Base-by-base conservation (phyloP, 306 rosid species). In the Erythrophleum fordii region DNA sequence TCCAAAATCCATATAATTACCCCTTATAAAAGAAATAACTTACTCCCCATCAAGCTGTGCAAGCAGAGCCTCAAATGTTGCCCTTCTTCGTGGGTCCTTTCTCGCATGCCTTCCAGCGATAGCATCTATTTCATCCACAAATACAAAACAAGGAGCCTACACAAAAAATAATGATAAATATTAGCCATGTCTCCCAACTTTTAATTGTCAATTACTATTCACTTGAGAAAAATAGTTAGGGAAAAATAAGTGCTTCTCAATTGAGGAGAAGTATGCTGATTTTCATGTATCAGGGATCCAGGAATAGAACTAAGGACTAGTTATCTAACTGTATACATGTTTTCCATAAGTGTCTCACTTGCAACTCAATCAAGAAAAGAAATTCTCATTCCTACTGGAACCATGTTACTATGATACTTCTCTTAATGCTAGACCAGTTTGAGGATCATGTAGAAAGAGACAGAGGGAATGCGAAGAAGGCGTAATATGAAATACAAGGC, bases 91-190 rank as follows among this genome's bases (percentile, higher is more conserved):
- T 44, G 98, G 99, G 89, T 95, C 98, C 81, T 88, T 87, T 81
- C 93, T 89, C 37, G 96, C 95, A 77, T 93, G 99, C 75, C 97
- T 91, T 87, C 98, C 99, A 65, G 99, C 99, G 86, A 95, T 91
- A 72, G 99, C 99, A 52, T 93, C 99, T 77, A 95, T 93, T 90
- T 95, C 99, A 93, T 95, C 97, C 53, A 95, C 98, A 85, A 95
- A 95, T 58, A 95, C 87, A 83, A 95, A 95, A 77, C 90, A 87
- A 82, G 99, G 99, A 82, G 98, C 99, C 98, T 93, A 79, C 82
- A 81, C 45, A 79, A 28, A n/a, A 69, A 68, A 60, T 11, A 69
- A 42, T 35, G 8, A 81, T 51, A 46, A 18, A 64, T 25, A 53
- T 59, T 12, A 87, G 20, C 86, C 46, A 31, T 23, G 61, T 49